Evolutionary conservation across 2,329 filamentous ascomycete species (phyloP).

Genomic region (Allantophomopsis cytisporea): DNA sequence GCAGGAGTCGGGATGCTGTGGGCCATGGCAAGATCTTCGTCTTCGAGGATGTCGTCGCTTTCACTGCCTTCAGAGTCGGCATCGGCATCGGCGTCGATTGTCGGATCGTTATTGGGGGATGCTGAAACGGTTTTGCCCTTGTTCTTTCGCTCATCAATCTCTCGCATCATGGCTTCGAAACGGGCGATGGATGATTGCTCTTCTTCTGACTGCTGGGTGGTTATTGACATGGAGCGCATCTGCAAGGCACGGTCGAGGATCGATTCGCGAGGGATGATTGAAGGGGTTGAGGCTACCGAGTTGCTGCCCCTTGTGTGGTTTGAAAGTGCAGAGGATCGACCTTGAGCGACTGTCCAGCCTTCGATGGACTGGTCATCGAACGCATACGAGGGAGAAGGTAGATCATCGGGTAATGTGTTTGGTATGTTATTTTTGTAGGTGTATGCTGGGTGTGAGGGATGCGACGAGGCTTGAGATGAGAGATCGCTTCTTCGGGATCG

Average conservation of each 20-base stretch:
- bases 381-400: constrained; percentile 41
- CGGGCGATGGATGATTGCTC: constrained; percentile 50
- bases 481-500: constrained; percentile 49
- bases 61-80: constrained; percentile 22
- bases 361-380: constrained; percentile 45
- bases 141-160: constrained; percentile 34
- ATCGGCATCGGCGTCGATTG: not conserved
- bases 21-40: constrained; percentile 22
- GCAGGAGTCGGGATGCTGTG: constrained; percentile 4
- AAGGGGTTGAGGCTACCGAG: constrained; percentile 30
- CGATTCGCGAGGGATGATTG: constrained; percentile 43
- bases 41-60: constrained; percentile 21
- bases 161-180: constrained; percentile 52
- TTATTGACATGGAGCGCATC: constrained; percentile 23
- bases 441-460: constrained; percentile 31
- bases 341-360: constrained; percentile 46
- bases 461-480: constrained; percentile 24
- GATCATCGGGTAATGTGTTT: constrained; percentile 41
- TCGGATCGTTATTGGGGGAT: not conserved
- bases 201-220: constrained; percentile 19
- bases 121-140: constrained; percentile 9
- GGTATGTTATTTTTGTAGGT: constrained; percentile 22
- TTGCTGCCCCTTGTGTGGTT: constrained; percentile 38
- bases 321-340: constrained; percentile 41
- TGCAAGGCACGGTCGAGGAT: constrained; percentile 56